phyloP scores from a whole-genome alignment of 164 flowering plant genomes.

The Houttuynia cordata region DNA sequence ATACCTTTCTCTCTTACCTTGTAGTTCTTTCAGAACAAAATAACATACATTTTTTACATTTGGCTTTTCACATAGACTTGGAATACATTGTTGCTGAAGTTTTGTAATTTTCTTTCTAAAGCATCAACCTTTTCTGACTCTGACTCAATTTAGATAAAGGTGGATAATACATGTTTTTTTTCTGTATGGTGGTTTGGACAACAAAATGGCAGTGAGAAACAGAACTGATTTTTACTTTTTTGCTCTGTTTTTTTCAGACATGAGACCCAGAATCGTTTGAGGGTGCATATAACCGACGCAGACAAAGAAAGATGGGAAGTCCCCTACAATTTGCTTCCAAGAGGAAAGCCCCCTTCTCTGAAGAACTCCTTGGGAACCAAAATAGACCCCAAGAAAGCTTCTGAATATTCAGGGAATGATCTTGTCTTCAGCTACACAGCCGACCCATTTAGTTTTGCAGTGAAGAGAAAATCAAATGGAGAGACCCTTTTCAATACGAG shows the following conservation, averaged over 20 bases:
- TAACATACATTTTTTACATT: neutral
- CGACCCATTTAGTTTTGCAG: constrained; percentile 77
- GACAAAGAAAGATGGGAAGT: constrained; percentile 70
- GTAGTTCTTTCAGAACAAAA: neutral
- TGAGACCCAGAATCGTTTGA: constrained; percentile 65
- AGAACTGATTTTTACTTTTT: neutral
- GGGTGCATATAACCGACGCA: constrained; percentile 70
- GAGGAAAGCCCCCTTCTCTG: constrained; percentile 45
- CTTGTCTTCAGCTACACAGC: constrained; percentile 55
- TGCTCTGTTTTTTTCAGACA: constrained; percentile 40
- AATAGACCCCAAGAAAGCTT: constrained; percentile 16
- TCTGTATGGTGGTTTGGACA: too few species aligned
- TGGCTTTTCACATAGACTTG: neutral
- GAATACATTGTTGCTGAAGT: neutral
- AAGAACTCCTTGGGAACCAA: constrained; percentile 25
- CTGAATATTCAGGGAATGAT: constrained; percentile 41
- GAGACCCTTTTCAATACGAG: constrained; percentile 66
- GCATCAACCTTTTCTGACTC: neutral
- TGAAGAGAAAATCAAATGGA: constrained; percentile 69
- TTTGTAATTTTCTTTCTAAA: neutral
- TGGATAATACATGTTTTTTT: neutral
- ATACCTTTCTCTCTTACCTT: constrained; percentile 3
- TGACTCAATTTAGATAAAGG: neutral
- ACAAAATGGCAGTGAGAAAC: too few species aligned
- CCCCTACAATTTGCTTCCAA: constrained; percentile 63